phyloP scores from a whole-genome alignment of 441 rosid genomes.

The Erysimum cheiri region DNA sequence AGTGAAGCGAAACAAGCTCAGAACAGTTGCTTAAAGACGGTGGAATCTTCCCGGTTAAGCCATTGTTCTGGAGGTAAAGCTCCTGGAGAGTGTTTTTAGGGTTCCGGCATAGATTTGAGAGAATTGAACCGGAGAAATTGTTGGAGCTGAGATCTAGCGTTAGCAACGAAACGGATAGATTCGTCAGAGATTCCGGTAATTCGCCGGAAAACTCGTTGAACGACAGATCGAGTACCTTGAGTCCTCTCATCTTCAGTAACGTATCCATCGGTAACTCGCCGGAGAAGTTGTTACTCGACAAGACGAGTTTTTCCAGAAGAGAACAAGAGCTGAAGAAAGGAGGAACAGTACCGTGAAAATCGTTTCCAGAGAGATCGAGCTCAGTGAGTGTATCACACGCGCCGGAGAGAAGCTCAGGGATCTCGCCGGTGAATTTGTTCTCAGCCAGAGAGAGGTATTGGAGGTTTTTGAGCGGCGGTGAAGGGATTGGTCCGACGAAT shows the following conservation, averaged over 20 bases:
- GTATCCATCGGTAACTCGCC: slow-evolving; percentile 73
- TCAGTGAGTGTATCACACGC: slow-evolving; percentile 72
- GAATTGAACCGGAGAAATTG: slow-evolving; percentile 66
- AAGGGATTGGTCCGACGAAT: slow-evolving; percentile 68
- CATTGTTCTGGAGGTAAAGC: slow-evolving; percentile 79
- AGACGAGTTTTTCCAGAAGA: slow-evolving; percentile 56
- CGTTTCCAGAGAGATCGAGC: slow-evolving; percentile 77
- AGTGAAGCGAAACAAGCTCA: slow-evolving; percentile 71
- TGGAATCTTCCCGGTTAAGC: slow-evolving; percentile 74
- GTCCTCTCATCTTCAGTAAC: slow-evolving; percentile 61
- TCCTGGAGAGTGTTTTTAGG: slow-evolving; percentile 56
- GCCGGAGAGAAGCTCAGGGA: slow-evolving; percentile 66
- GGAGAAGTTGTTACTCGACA: slow-evolving; percentile 67
- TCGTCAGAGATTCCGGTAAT: slow-evolving; percentile 66
- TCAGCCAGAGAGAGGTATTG: slow-evolving; percentile 55
- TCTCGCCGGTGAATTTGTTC: slow-evolving; percentile 67
- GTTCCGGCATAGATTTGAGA: slow-evolving; percentile 62
- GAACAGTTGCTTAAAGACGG: slow-evolving; percentile 73
- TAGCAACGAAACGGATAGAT: slow-evolving; percentile 57
- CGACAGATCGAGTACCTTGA: slow-evolving; percentile 66
- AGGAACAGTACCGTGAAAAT: slow-evolving; percentile 74
- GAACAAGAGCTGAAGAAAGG: slow-evolving; percentile 62
- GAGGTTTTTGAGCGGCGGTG: slow-evolving; percentile 58
- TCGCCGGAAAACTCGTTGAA: slow-evolving; percentile 69
- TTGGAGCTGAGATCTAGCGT: slow-evolving; percentile 85